A percentile compares a stretch with the other conserved stretches of the same genome.
phyloP scores from a whole-genome alignment of 2,329 filamentous ascomycete genomes.

The Pseudogymnoascus sp. region DNA sequence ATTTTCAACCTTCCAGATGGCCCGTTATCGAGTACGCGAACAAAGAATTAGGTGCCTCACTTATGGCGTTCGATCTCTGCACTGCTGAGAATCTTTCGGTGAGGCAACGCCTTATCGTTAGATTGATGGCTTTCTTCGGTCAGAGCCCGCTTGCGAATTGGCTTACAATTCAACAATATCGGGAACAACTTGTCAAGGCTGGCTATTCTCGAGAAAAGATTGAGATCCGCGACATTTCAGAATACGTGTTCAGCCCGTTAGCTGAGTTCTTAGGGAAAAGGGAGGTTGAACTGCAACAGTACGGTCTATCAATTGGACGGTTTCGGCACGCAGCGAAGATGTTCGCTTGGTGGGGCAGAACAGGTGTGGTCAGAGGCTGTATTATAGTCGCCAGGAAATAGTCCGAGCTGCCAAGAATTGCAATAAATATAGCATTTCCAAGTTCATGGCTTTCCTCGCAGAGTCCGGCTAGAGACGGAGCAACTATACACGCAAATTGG shows the following conservation, averaged over 20 bases:
- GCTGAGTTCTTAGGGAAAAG: slow-evolving; percentile 35
- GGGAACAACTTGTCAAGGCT: slow-evolving; percentile 34
- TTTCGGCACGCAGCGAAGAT: slow-evolving; percentile 27
- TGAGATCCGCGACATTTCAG: slow-evolving; percentile 41
- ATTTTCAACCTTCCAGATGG: slow-evolving; percentile 13
- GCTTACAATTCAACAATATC: slow-evolving; percentile 31
- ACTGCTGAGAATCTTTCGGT: slow-evolving; percentile 10
- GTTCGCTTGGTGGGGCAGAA: slow-evolving; percentile 36
- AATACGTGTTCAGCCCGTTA: slow-evolving; percentile 44
- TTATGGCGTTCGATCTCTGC: slow-evolving; percentile 14
- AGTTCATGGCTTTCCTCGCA: not conserved
- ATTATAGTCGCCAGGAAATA: slow-evolving; percentile 31
- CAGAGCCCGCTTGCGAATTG: slow-evolving; percentile 13
- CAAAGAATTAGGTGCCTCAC: slow-evolving; percentile 11
- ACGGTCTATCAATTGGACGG: slow-evolving; percentile 32
- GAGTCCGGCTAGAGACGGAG: not conserved
- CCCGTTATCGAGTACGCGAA: slow-evolving; percentile 11
- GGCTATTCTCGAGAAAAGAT: slow-evolving; percentile 39
- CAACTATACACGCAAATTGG: not conserved
- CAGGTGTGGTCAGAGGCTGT: slow-evolving; percentile 31
- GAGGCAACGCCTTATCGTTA: slow-evolving; percentile 1
- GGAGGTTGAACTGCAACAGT: slow-evolving; percentile 27
- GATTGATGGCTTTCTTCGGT: slow-evolving; percentile 6
- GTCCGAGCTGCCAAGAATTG: not conserved
- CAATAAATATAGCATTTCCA: not conserved